These are phyloP conservation scores for Colletotrichum shisoi DNA, from an alignment of 2,329 filamentous ascomycete species.

Conservation along the genomic window DNA sequence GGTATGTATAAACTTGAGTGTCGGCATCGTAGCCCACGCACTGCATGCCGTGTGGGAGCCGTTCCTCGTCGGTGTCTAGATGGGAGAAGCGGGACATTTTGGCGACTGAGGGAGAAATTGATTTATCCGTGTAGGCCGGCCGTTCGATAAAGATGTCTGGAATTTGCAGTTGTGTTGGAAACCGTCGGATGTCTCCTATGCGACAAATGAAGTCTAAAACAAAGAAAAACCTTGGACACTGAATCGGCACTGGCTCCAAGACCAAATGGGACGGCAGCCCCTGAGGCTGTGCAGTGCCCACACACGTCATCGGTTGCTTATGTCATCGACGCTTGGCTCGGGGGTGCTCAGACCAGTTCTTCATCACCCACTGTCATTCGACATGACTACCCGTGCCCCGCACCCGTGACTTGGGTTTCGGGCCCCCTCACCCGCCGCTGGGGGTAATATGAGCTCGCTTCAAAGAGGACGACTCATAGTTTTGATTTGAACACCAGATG, in stretches of 20 bases:
- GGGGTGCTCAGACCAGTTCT: not conserved
- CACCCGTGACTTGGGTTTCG: too few species aligned
- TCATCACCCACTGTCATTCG: too few species aligned
- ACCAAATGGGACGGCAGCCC: conserved; percentile 3
- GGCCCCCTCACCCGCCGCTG: too few species aligned
- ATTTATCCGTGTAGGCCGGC: not conserved
- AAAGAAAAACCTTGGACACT: not conserved
- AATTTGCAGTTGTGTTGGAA: not conserved
- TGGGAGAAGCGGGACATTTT: conserved; percentile 54
- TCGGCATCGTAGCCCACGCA: conserved; percentile 66
- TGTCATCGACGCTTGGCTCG: not conserved
- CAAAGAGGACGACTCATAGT: not conserved
- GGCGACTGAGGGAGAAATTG: too few species aligned
- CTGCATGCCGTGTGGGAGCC: conserved; percentile 63
- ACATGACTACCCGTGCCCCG: too few species aligned
- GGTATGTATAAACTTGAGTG: conserved; percentile 61
- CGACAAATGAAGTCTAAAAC: not conserved
- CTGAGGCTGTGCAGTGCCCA: conserved; percentile 17
- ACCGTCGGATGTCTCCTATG: too few species aligned
- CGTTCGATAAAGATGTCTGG: not conserved
- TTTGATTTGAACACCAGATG: too few species aligned
- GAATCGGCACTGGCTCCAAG: not conserved
- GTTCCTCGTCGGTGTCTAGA: conserved; percentile 59
- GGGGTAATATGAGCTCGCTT: too few species aligned
- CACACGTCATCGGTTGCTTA: conserved; percentile 10